Percentiles rank a stretch among this genome's conserved stretches.
phyloP scores from a whole-genome alignment of 2,329 filamentous ascomycete genomes.

The Colletotrichum orchidophilum region DNA sequence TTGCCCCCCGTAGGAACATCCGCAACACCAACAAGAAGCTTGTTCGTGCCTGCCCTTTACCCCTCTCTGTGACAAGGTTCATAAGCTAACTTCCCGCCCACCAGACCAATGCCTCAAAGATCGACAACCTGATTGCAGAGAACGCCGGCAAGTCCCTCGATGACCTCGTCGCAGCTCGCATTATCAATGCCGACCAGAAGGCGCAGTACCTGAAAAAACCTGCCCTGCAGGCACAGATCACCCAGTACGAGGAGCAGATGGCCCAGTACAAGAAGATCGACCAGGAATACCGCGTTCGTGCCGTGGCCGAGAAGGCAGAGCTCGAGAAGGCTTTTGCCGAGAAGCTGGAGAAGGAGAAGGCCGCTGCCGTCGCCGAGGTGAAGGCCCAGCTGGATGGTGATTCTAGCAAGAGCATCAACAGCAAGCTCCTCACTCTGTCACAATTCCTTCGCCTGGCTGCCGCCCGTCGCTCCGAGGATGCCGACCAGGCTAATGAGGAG shows the following conservation, averaged over 20 bases:
- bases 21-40: conserved; percentile 96
- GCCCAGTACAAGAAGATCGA: conserved; percentile 80
- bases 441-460: conserved; percentile 85
- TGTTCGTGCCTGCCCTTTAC: conserved; percentile 60
- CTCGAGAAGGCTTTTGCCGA: conserved; percentile 66
- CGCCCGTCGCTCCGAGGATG: conserved; percentile 76
- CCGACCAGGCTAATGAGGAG: conserved; percentile 72
- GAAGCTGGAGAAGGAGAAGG: conserved; percentile 63
- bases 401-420: conserved; percentile 64
- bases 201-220: conserved; percentile 82
- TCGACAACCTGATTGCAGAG: conserved; percentile 74
- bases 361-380: conserved; percentile 60
- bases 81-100: conserved; percentile 21
- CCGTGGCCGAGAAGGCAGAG: conserved; percentile 66
- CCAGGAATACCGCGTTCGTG: conserved; percentile 72
- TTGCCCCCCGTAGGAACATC: conserved; percentile 71
- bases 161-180: conserved; percentile 73
- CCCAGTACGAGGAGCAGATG: conserved; percentile 78
- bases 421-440: conserved; percentile 75
- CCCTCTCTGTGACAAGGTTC: not conserved
- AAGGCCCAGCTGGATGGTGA: conserved; percentile 64
- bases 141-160: conserved; percentile 77
- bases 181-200: conserved; percentile 85
- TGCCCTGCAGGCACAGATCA: conserved; percentile 72
- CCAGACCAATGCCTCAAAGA: conserved; percentile 76